Evolutionary conservation across 169 alveolate genomes (phyloP), one percentile per base, ranked within the genome.

Genomic region (Haemoproteus tartakovskyi): DNA sequence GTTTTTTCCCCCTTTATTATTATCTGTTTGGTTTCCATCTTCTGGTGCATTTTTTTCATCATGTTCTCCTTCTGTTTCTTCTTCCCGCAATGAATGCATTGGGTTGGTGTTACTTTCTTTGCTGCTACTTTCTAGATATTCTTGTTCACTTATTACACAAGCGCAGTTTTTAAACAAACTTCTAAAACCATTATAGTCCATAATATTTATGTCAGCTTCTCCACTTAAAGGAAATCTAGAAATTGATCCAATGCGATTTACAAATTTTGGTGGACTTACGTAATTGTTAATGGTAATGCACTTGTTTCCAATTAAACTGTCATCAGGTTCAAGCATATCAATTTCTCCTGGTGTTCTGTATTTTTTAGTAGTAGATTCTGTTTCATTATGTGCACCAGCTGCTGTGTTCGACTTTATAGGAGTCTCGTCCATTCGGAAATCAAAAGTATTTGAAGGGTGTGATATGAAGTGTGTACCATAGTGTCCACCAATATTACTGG

Each of bases 271-370:
- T 16, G 84, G 84, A 26, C 51, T 74, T 14, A 74, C 78, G 46
- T 74, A 74, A 74, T 74, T 74, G 27, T 56, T 74, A 22, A 74
- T 74, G 14, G 84, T 74, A 33, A 74, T 56, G 38, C 84, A 74
- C 29, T 74, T 74, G 40, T 74, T 74, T 29, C 84, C 84, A 33
- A 74, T 74, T 57, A 74, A 74, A 16, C 84, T 74, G 12, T 40
- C 78, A 74, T 74, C 84, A 12, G 84, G 84, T 1, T 74, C 24
- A 11, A 74, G 8, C 84, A 74, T 74, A 30, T 74, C 84, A 60
- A 56, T 74, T 74, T 74, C 84, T 26, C 62, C 54, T 3, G 84
- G 84, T 12, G 84, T 74, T 57, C 57, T 74, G 12, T 74, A 74
- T 26, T 74, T 74, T 16, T 56, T 74, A 19, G 45, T 24, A 11